Evolutionary conservation across 2,329 filamentous ascomycete genomes (phyloP).

Genomic region (Periconia digitata): DNA sequence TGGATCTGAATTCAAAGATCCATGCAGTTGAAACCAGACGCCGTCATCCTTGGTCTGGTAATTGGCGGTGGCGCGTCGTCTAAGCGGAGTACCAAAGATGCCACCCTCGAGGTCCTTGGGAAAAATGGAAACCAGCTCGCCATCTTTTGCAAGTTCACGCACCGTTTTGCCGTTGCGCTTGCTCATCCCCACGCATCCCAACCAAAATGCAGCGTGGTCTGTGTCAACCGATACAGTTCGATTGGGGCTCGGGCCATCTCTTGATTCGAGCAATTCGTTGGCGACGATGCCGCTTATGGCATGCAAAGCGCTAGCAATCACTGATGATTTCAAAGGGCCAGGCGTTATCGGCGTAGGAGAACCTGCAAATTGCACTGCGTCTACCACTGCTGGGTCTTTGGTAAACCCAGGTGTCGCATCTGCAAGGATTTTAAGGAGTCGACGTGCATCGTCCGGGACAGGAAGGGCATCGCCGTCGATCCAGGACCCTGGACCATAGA

Average conservation of each 20-base stretch:
- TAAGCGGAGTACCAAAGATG: slow-evolving; percentile 39
- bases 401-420: slow-evolving; percentile 46
- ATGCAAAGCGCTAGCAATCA: slow-evolving; percentile 46
- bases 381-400: slow-evolving; percentile 31
- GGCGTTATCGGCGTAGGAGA: slow-evolving; percentile 45
- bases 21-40: slow-evolving; percentile 56
- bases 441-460: slow-evolving; percentile 41
- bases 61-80: slow-evolving; percentile 35
- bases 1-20: slow-evolving; percentile 49
- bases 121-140: slow-evolving; percentile 30
- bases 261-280: slow-evolving; percentile 42
- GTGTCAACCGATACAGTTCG: slow-evolving; percentile 47
- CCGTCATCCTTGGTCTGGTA: slow-evolving; percentile 50
- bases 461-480: slow-evolving; percentile 42
- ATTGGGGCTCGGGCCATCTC: slow-evolving; percentile 17
- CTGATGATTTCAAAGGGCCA: slow-evolving; percentile 49
- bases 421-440: slow-evolving; percentile 45
- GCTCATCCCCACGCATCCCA: slow-evolving; percentile 44
- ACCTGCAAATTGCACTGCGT: slow-evolving; percentile 45
- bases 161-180: slow-evolving; percentile 40
- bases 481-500: slow-evolving; percentile 47
- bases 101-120: slow-evolving; percentile 47
- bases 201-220: slow-evolving; percentile 51
- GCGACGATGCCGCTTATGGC: slow-evolving; percentile 48
- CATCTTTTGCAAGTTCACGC: slow-evolving; percentile 24